Evolutionary conservation across 371 early-diverging fungal species (phyloP).

Genomic region (Batrachochytrium dendrobatidis): DNA sequence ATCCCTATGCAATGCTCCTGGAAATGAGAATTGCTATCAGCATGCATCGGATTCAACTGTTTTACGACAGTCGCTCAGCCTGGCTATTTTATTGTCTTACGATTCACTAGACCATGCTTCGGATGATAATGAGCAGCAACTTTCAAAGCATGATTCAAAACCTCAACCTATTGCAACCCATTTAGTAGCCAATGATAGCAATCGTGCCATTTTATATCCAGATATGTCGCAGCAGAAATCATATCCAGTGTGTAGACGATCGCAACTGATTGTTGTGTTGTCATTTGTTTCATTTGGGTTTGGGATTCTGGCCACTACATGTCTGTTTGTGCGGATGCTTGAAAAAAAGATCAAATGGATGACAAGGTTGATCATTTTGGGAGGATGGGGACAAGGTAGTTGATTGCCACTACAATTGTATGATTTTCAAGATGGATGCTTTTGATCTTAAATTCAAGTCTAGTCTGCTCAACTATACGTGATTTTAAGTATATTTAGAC

Average conservation of each 20-base stretch:
- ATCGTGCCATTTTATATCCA: too few species aligned
- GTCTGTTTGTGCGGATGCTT: slow-evolving; percentile 41
- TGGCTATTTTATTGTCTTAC: neutral
- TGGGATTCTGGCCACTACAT: slow-evolving; percentile 25
- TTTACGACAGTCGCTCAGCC: neutral
- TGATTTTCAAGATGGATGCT: too few species aligned
- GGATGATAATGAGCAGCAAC: too few species aligned
- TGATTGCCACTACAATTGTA: too few species aligned
- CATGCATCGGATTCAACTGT: too few species aligned
- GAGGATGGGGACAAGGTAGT: slow-evolving; percentile 31
- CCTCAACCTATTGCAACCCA: too few species aligned
- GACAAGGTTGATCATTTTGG: slow-evolving; percentile 33
- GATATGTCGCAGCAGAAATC: neutral
- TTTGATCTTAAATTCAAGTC: too few species aligned
- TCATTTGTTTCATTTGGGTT: slow-evolving; percentile 19
- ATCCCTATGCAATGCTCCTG: too few species aligned
- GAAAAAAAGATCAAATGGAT: slow-evolving; percentile 44
- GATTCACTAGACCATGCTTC: too few species aligned
- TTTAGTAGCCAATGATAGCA: too few species aligned
- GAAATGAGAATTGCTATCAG: too few species aligned
- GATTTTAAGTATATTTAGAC: neutral
- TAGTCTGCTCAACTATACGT: neutral
- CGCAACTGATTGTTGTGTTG: neutral
- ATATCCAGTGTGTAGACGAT: neutral
- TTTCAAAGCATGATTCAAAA: too few species aligned